Base-by-base conservation (phyloP, 495 filamentous ascomycete species). In the Aspergillus heteromorphus region DNA sequence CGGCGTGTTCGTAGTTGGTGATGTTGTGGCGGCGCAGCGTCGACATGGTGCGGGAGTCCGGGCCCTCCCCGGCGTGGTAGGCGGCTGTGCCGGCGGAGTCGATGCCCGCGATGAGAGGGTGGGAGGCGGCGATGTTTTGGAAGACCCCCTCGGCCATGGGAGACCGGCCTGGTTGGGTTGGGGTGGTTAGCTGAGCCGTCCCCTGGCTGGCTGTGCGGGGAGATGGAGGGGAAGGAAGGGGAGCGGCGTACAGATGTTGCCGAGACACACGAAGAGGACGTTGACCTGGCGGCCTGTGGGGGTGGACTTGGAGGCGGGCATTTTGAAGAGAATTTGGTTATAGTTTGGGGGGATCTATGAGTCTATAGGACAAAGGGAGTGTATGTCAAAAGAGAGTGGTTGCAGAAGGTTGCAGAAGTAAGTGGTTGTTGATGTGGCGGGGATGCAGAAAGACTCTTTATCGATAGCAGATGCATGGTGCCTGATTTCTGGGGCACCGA, bases 61-160 rank as follows among this genome's bases (percentile, higher is more conserved):
- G 88, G 11, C 75, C 73, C 31, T 84, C 81, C 50, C 85, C 83
- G 49, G 74, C 72, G 63, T 95, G 92, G 62, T 96, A 98, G 29
- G 82, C 89, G 18, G 81, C 87, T 19, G 92, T 98, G 31, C 93
- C 93, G 63, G 88, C 91, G 10, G 89, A 95, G 70, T 97, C 93
- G 40, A 97, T 87, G 36, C 76, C 74, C 13, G 73, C 70, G 58
- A 97, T 82, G 14, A 83, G 76, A 43, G 74, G 79, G 40, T 79
- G 66, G 36, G 77, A 70, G 54, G 76, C 70, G n/a, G 83, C 82
- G 6, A 95, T 68, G 23, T 83, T 81, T 31, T 82, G 83, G 75
- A 98, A 97, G 56, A 93, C 87, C 38, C 86, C 93, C 75, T 97
- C 92, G 29, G 92, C 91, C 93, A 98, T 97, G 2, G 93, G 87